Conservation (phyloP, 768 basidiomycete genomes). For the Gloeostereum incarnatum region DNA sequence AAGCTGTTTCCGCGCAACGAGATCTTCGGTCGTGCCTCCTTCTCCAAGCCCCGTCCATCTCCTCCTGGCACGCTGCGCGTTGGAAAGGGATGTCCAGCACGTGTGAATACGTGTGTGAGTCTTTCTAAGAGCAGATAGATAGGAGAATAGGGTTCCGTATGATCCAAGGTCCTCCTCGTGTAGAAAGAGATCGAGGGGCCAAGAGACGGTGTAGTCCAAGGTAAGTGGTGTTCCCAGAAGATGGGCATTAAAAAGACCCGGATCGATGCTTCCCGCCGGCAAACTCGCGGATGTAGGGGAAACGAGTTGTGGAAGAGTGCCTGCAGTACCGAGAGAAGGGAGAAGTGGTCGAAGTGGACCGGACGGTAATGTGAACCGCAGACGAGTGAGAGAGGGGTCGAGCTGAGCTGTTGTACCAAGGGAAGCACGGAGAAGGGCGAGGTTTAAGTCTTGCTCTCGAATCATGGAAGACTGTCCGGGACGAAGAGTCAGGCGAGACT, state of each 20-base stretch:
- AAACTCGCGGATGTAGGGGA: constrained; percentile 25
- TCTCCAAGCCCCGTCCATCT: constrained; percentile 85
- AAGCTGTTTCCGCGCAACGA: constrained; percentile 51
- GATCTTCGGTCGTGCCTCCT: constrained; percentile 71
- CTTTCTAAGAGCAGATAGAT: constrained; percentile 76
- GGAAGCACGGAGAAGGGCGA: constrained; percentile 80
- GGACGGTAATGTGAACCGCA: constrained; percentile 70
- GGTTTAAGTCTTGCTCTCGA: constrained; percentile 83
- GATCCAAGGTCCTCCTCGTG: constrained; percentile 62
- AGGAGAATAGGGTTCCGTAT: constrained; percentile 74
- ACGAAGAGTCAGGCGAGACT: constrained; percentile 64
- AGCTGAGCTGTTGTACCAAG: constrained; percentile 84
- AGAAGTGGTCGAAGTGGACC: constrained; percentile 78
- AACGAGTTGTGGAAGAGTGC: constrained; percentile 22
- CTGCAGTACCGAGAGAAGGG: constrained; percentile 49
- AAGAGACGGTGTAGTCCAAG: constrained; percentile 63
- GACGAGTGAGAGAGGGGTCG: constrained; percentile 63
- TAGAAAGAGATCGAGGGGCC: constrained; percentile 89
- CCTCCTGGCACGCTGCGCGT: constrained; percentile 74
- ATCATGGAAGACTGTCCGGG: constrained; percentile 67
- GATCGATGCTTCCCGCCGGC: constrained; percentile 19
- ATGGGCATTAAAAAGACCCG: constrained; percentile 57
- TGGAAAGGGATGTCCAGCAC: constrained; percentile 82
- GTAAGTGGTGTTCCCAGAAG: constrained; percentile 73
- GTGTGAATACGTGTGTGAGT: constrained; percentile 72